Base-by-base conservation (phyloP, 805 yeast genomes). In the Grigorovia yakushimaensis region DNA sequence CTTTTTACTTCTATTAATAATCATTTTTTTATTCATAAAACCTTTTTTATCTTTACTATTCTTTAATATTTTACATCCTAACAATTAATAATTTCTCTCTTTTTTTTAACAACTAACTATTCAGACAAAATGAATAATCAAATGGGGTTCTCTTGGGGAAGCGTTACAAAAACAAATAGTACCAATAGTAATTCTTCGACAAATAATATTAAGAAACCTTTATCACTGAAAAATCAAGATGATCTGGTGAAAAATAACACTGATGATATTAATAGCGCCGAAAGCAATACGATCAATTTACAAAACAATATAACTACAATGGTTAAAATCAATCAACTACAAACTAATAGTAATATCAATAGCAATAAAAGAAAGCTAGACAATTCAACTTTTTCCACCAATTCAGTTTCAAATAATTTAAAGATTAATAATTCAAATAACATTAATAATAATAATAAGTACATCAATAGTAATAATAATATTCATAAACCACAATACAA, bases 121-220 rank as follows among this genome's bases (percentile, higher is more conserved):
- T 39, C 39, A 15, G 20, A 30, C 47, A 41, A 23, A 11, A 38
- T 20, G 39, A 35, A 15, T 22, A 42, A 17, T 22, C 27, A 23
- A 19, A 44, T 51, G 47, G 53, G 53, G 8, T 51, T 51, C 30
- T 39, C 53, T 15, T 51, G 53, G 53, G 53, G 53, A 15, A 42
- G 22, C 23, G n/a, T 42, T 41, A 17, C 39, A 20, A 15, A 11
- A 24, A 24, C 23, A n/a, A 43, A 22, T 18, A 37, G 17, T 8
- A 23, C 35, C 15, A 3, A 20, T 13, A 37, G 17, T 19, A 17
- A 39, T 18, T 11, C 44, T 13, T 20, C 24, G 35, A 13, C 40
- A 35, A 19, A 10, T 18, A 36, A 13, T 11, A 23, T n/a, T 20
- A 24, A 24, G 20, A 36, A 38, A 19, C 36, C 13, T 27, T 17